Evolutionary conservation across 345 rosid species (phyloP), one percentile per base, ranked within the genome.

Genomic region (Theobroma cacao): DNA sequence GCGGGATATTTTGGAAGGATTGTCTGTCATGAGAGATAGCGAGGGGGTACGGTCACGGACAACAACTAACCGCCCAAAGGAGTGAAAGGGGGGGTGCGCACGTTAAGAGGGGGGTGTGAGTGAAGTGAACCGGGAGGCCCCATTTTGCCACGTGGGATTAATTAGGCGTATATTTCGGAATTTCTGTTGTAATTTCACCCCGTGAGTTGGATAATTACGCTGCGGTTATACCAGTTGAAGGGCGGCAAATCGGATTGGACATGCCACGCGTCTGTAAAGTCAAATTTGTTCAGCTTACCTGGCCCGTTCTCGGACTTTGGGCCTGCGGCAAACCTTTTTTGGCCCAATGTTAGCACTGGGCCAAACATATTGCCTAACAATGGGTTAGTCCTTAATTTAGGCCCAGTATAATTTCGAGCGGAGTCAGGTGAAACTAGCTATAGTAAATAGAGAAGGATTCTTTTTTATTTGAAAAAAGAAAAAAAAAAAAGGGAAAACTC

Each of bases 1-100:
- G 87, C 75, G 79, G 80, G 82, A 84, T 77, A 58, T 79, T 79
- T 79, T 82, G 75, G 43, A 65, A 71, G 79, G 78, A 28, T 28
- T 38, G 64, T 75, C 70, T 45, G 76, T 74, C 53, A 75, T 66
- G 77, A 65, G 79, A 66, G 75, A 67, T 72, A 22, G 22, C 7
- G 62, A 28, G 47, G 75, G 60, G 45, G 80, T 58, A 45, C 1
- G 56, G 18, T 41, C 31, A 33, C 33, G 81, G 82, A 75, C 84
- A 83, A 63, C 26, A 45, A 58, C 75, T 68, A 73, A 70, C 71
- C 58, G 84, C 64, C 41, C 38, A 5, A 30, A 30, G 61, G 17
- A 7, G 17, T 52, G 64, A 47, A 50, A 40, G 73, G 79, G 74
- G 65, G 77, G 79, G 74, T 71, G 77, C 80, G 75, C 85, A 67